These are phyloP conservation scores for Lycium ferocissimum DNA, from an alignment of 257 asterid species.

Conservation along the genomic window DNA sequence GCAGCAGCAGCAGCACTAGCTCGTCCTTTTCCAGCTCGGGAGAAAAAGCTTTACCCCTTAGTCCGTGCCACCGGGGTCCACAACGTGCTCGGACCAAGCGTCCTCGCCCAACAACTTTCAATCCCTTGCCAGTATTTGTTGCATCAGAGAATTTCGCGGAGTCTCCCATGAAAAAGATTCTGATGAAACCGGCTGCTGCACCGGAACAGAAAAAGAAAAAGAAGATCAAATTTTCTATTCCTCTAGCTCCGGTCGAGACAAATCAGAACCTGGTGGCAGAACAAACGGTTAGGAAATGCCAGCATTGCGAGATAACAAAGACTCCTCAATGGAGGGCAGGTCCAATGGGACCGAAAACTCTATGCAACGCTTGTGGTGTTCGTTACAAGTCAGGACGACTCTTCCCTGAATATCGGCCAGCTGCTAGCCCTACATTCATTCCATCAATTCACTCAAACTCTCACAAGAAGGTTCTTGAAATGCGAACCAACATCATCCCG, in stretches of 20 bases:
- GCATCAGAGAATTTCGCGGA: conserved; percentile 52
- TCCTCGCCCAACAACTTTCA: conserved; percentile 73
- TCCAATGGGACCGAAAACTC: conserved; percentile 67
- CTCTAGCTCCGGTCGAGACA: conserved; percentile 33
- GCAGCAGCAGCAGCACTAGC: conserved; percentile 68
- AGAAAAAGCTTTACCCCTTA: conserved; percentile 55
- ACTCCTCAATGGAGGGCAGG: conserved; percentile 76
- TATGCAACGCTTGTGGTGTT: conserved; percentile 70
- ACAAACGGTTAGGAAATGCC: conserved; percentile 60
- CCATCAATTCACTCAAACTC: conserved; percentile 63
- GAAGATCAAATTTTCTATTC: conserved; percentile 52
- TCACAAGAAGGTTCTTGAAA: conserved; percentile 66
- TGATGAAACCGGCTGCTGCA: conserved; percentile 38
- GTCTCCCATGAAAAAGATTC: conserved; percentile 44
- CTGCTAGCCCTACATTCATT: conserved; percentile 66
- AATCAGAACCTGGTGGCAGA: conserved; percentile 43
- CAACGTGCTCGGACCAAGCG: conserved; percentile 96
- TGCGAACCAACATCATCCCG: conserved; percentile 44
- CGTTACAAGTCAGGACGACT: conserved; percentile 67
- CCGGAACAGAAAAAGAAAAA: conserved; percentile 59
- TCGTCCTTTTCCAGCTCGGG: conserved; percentile 47
- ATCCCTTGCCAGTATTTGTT: conserved; percentile 54
- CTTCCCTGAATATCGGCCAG: conserved; percentile 65
- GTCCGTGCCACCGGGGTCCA: conserved; percentile 60
- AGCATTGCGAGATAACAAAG: conserved; percentile 66